phyloP scores from a whole-genome alignment of 139 green algal genomes.

The Mesotaenium endlicherianum region DNA sequence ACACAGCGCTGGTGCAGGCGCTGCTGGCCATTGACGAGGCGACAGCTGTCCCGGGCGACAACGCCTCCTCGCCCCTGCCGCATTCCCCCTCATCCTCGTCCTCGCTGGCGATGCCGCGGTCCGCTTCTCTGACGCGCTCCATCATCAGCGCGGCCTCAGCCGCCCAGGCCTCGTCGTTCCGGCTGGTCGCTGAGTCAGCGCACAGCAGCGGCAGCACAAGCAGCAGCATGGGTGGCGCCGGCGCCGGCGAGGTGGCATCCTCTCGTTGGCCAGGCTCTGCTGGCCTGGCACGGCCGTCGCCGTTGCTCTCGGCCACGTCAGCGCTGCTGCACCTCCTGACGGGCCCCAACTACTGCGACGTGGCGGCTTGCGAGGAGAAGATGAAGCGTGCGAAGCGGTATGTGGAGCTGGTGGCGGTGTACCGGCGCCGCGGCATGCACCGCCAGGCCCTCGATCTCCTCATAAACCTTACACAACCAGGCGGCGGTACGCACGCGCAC shows the following conservation, averaged over 20 bases:
- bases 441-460: constrained; percentile 31
- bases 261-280: too few species aligned
- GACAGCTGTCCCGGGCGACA: too few species aligned
- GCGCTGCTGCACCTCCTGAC: constrained; percentile 12
- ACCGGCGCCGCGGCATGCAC: constrained; percentile 61
- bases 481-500: too few species aligned
- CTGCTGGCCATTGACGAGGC: constrained; percentile 70
- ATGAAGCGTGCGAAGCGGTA: constrained; percentile 63
- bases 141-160: background rate
- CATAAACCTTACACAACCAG: background rate
- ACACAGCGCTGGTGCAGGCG: constrained; percentile 76
- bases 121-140: background rate
- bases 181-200: background rate
- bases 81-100: constrained; percentile 54
- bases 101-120: background rate
- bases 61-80: constrained; percentile 64
- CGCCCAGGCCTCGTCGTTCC: background rate
- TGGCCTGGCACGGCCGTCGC: too few species aligned
- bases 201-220: constrained; percentile 30
- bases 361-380: background rate
- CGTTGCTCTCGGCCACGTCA: background rate
- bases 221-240: constrained; percentile 10
- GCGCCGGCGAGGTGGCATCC: background rate
- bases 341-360: constrained; percentile 36
- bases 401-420: constrained; percentile 81